Base-by-base conservation (phyloP, 345 rosid species). In the Salix dunnii region DNA sequence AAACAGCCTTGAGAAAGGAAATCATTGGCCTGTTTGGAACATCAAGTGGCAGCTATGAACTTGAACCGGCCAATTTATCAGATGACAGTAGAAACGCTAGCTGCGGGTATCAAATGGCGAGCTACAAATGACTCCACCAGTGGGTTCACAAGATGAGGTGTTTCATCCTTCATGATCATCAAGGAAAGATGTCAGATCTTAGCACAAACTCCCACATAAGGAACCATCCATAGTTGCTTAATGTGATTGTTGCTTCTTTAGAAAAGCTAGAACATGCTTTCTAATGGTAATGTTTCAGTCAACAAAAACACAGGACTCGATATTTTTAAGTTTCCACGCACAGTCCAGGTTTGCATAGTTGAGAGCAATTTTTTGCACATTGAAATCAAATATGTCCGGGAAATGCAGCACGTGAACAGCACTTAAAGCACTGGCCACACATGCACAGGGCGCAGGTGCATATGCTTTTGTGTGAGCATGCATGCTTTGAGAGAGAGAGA, bases 71-170 rank as follows among this genome's bases (percentile, higher is more conserved):
- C 14, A 46, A 23, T 27, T 5, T 62, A 71, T 80, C 78, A 84
- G 70, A 74, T 33, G 33, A 65, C n/a, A 5, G 82, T 36, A 11
- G 84, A 75, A 70, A 73, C 65, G 28, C 69, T 65, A 64, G 84
- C 74, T 33, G 72, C 55, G 3, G 81, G 65, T 64, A 74, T 61
- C 55, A 78, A 81, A 82, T 92, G 92, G 60, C 92, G 87, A 0
- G 85, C 82, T 43, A 94, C 97, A 8, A 95, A 95, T 27, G 97
- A 86, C 83, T 90, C 91, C 0, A 95, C 88, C 23, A 93, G 89
- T 4, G 97, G 97, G 83, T 91, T 95, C 78, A 95, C 97, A 33
- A 93, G 80, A 61, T 89, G 90, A 14, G 99, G 97, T 72, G 92
- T 92, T 84, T 90, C 97, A 48, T 95, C 97, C 97, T 94, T 74